Evolutionary conservation across 306 rosid genomes (phyloP).

Genomic region (Glycine tomentella): DNA sequence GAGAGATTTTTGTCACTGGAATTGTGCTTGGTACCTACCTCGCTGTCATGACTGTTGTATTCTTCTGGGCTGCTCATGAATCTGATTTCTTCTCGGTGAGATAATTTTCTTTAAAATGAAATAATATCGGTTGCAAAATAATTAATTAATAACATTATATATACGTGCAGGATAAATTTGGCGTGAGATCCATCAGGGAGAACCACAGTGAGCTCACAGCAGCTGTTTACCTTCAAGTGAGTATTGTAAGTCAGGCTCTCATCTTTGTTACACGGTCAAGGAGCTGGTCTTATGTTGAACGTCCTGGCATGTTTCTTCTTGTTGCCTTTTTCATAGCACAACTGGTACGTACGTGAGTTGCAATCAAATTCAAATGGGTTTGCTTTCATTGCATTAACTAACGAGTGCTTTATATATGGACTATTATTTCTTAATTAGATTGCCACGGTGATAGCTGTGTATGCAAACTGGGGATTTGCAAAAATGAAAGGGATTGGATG

Average conservation of each 20-base stretch:
- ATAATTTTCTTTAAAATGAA: no score
- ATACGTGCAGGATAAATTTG: constrained; percentile 54
- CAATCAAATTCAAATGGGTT: no score
- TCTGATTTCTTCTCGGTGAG: constrained; percentile 67
- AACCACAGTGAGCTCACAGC: constrained; percentile 65
- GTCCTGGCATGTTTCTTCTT: constrained; percentile 74
- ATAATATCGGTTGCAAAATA: no score
- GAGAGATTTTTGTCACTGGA: constrained; percentile 87
- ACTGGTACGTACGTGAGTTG: constrained; percentile 56
- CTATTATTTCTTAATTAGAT: constrained; percentile 35
- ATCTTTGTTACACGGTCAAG: constrained; percentile 90
- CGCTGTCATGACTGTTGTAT: constrained; percentile 87
- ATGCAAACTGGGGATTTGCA: constrained; percentile 80
- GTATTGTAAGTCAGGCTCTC: constrained; percentile 87
- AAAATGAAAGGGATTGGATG: constrained; percentile 77
- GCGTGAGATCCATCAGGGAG: constrained; percentile 66
- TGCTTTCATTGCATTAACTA: no score
- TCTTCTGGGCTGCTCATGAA: constrained; percentile 74
- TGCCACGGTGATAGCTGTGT: constrained; percentile 84
- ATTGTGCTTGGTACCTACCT: constrained; percentile 79
- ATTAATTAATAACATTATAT: no score
- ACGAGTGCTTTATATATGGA: no score
- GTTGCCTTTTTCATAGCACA: constrained; percentile 76
- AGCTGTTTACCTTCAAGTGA: constrained; percentile 93
- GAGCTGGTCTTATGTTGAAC: constrained; percentile 85